Percentiles rank a stretch among this genome's conserved stretches.
These are phyloP conservation scores for Cystobasidium ongulense DNA, from an alignment of 768 basidiomycete genomes.

Conservation along the genomic window DNA sequence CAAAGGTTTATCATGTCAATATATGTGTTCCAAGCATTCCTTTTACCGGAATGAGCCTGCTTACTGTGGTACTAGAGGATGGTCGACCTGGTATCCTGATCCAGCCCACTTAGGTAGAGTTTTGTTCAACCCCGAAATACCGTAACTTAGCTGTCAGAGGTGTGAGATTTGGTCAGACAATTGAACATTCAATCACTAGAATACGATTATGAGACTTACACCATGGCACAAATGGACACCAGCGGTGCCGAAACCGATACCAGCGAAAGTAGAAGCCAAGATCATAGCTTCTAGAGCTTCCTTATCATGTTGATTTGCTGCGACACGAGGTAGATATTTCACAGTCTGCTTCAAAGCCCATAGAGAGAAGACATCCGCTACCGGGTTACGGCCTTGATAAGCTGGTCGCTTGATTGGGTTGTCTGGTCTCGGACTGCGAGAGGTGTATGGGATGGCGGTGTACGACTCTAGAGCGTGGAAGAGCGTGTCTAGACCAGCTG, in stretches of 20 bases:
- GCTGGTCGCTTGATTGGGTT: conserved; percentile 87
- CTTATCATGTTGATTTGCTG: conserved; percentile 64
- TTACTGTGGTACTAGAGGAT: not conserved
- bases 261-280: conserved; percentile 52
- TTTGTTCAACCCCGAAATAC: conserved; percentile 86
- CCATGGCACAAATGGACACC: conserved; percentile 51
- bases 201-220: conserved; percentile 61
- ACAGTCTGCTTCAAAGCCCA: conserved; percentile 86
- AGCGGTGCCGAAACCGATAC: conserved; percentile 90
- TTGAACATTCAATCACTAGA: conserved; percentile 45
- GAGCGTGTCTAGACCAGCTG: conserved; percentile 85
- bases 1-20: not conserved
- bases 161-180: conserved; percentile 41
- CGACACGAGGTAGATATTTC: conserved; percentile 73
- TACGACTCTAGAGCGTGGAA: conserved; percentile 95
- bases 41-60: not conserved
- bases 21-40: not conserved
- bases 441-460: conserved; percentile 88
- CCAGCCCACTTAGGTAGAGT: conserved; percentile 85
- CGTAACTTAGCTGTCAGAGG: conserved; percentile 44
- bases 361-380: conserved; percentile 88
- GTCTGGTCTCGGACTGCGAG: conserved; percentile 75
- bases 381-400: conserved; percentile 83
- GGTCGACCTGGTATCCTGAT: conserved; percentile 58
- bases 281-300: conserved; percentile 89